Percentiles rank a stretch among this genome's conserved stretches.
Conservation (phyloP, 768 basidiomycete genomes). For the Tricholoma sp. region DNA sequence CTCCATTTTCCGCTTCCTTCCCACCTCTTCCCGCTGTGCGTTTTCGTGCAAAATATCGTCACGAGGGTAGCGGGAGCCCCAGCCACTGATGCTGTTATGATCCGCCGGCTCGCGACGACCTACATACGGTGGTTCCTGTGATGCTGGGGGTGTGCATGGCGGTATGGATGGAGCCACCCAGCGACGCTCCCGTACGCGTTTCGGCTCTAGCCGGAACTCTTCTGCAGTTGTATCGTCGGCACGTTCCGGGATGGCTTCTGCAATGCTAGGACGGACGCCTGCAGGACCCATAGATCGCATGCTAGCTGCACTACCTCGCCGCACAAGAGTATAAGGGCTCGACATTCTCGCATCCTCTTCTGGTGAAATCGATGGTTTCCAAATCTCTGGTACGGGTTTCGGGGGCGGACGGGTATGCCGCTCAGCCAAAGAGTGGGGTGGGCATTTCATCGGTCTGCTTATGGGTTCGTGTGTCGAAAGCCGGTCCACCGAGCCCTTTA, state of each 20-base stretch:
- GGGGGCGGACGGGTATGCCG: constrained; percentile 28
- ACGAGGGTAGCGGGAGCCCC: constrained; percentile 4
- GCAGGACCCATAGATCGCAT: constrained; percentile 39
- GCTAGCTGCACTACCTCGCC: constrained; percentile 46
- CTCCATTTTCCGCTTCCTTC: constrained; percentile 9
- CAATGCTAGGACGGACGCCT: constrained; percentile 34
- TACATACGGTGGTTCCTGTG: constrained; percentile 14
- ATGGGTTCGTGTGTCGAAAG: constrained; percentile 9
- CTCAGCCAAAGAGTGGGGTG: constrained; percentile 18
- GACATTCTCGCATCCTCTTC: constrained; percentile 39
- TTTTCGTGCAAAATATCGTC: neutral
- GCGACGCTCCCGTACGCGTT: too few relatives aligned
- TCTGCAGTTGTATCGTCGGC: constrained; percentile 21
- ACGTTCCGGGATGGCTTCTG: constrained; percentile 35
- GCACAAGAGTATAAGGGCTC: constrained; percentile 37
- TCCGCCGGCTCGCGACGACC: constrained; percentile 9
- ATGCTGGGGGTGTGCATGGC: too few relatives aligned
- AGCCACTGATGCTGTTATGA: constrained; percentile 16
- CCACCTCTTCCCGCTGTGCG: constrained; percentile 7
- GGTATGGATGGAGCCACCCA: too few relatives aligned
- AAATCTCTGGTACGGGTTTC: constrained; percentile 37
- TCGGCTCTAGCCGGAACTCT: too few relatives aligned
- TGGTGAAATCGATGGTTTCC: constrained; percentile 43
- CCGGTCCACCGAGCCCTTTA: constrained; percentile 13
- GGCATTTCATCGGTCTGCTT: constrained; percentile 9